phyloP scores from a whole-genome alignment of 164 flowering plant species.

The Akebia trifoliata region DNA sequence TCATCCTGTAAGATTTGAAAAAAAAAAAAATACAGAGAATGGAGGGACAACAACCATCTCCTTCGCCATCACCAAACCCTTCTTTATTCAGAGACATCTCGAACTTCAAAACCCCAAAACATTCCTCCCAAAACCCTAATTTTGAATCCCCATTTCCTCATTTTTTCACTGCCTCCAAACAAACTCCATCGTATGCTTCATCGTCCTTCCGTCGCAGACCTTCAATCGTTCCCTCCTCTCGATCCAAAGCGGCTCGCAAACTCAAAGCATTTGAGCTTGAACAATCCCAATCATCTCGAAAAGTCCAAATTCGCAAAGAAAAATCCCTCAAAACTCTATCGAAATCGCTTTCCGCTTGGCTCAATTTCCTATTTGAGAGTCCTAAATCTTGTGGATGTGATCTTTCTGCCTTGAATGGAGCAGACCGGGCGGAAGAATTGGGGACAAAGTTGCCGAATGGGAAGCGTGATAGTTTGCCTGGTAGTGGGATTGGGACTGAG shows the following conservation, averaged over 20 bases:
- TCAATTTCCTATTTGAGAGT: conserved; percentile 71
- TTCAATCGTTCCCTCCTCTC: conserved; percentile 24
- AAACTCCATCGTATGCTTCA: conserved; percentile 42
- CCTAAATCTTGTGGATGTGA: conserved; percentile 72
- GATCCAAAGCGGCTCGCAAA: conserved; percentile 41
- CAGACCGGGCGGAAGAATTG: conserved; percentile 1
- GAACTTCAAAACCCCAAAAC: conserved; percentile 79
- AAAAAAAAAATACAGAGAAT: background rate
- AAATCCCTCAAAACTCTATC: conserved; percentile 52
- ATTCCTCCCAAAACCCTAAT: conserved; percentile 17
- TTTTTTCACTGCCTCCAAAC: conserved; percentile 71
- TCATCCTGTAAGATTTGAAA: background rate
- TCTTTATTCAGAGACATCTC: conserved; percentile 60
- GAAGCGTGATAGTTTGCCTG: conserved; percentile 50
- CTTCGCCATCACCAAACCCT: conserved; percentile 36
- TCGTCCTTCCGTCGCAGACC: conserved; percentile 26
- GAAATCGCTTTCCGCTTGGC: conserved; percentile 75
- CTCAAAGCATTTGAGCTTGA: conserved; percentile 74
- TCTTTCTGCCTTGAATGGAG: conserved; percentile 8
- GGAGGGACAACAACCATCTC: conserved; percentile 16
- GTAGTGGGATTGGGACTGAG: conserved; percentile 35
- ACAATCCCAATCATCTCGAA: conserved; percentile 70
- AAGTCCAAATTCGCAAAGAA: conserved; percentile 48
- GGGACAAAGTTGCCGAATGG: conserved; percentile 22
- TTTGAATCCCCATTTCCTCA: conserved; percentile 34